A percentile compares a stretch with the other conserved stretches of the same genome.
Evolutionary conservation across 1,284 basidiomycete genomes (phyloP).

Genomic region (Ustilago nuda): DNA sequence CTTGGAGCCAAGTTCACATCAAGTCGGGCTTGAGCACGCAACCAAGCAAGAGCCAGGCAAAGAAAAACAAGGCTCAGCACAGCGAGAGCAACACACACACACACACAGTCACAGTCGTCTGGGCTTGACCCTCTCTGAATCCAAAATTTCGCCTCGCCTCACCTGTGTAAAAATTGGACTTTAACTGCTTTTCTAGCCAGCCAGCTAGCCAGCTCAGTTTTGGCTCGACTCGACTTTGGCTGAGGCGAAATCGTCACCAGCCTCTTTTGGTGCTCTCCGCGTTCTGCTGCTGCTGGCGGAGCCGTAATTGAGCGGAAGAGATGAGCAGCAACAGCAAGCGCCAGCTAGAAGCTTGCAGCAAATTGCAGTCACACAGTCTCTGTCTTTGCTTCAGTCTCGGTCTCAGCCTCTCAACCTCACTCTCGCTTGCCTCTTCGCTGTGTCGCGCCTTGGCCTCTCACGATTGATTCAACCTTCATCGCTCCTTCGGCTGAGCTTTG

Average conservation of each 20-base stretch:
- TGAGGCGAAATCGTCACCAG: slow-evolving; percentile 2
- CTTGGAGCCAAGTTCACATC: background rate
- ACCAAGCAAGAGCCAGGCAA: background rate
- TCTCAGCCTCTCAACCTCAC: slow-evolving; percentile 3
- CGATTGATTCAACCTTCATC: background rate
- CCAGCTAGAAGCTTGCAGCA: slow-evolving; percentile 6
- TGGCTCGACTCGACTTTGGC: background rate
- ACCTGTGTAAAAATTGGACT: background rate
- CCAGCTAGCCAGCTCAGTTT: no score
- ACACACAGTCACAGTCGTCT: background rate
- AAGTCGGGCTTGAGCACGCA: background rate
- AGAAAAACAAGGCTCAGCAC: background rate
- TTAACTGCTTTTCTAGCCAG: background rate
- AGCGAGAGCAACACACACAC: background rate
- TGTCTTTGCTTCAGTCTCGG: slow-evolving; percentile 1
- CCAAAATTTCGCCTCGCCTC: background rate
- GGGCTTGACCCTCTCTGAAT: no score
- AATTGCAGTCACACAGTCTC: background rate
- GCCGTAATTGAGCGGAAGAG: background rate
- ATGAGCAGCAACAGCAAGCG: background rate
- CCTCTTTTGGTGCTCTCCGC: background rate
- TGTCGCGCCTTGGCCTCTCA: slow-evolving; percentile 3
- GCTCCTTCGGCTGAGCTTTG: background rate
- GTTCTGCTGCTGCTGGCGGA: background rate
- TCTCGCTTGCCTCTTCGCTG: slow-evolving; percentile 1